Percentiles rank a stretch among this genome's conserved stretches.
Evolutionary conservation across 768 basidiomycete species (phyloP).

Genomic region (Neoboletus magnificus): DNA sequence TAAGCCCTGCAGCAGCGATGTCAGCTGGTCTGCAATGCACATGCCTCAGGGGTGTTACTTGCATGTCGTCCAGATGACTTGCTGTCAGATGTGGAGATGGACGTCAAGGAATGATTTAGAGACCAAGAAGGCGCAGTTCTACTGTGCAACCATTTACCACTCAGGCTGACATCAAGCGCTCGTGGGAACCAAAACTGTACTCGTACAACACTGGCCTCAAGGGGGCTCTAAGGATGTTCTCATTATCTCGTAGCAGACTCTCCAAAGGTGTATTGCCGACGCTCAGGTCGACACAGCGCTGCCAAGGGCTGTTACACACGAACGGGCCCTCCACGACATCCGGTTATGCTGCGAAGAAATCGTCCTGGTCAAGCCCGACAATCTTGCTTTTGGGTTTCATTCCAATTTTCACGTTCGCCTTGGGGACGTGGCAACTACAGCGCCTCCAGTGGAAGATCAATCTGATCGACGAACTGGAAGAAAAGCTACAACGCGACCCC

Average conservation of each 20-base stretch:
- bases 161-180: background rate
- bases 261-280: slow-evolving; percentile 5
- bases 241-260: slow-evolving; percentile 11
- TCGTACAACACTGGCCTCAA: background rate
- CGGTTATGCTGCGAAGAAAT: slow-evolving; percentile 55
- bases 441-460: slow-evolving; percentile 93
- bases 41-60: slow-evolving; percentile 17
- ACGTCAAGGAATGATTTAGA: slow-evolving; percentile 1
- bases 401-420: slow-evolving; percentile 83
- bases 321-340: slow-evolving; percentile 32
- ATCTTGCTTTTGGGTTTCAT: slow-evolving; percentile 78
- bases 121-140: slow-evolving; percentile 8
- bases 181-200: slow-evolving; percentile 21
- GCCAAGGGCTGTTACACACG: slow-evolving; percentile 13
- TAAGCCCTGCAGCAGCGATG: slow-evolving; percentile 27
- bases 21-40: slow-evolving; percentile 6
- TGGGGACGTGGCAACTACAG: slow-evolving; percentile 93
- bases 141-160: background rate
- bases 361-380: slow-evolving; percentile 64
- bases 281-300: slow-evolving; percentile 8
- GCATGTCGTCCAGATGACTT: slow-evolving; percentile 18
- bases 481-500: slow-evolving; percentile 78
- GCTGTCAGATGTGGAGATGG: background rate
- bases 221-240: slow-evolving; percentile 14
- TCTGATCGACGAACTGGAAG: slow-evolving; percentile 90